Percentiles rank a stretch among this genome's conserved stretches.
phyloP scores from a whole-genome alignment of 148 eudicot genomes.

The Suaeda aralocaspica region DNA sequence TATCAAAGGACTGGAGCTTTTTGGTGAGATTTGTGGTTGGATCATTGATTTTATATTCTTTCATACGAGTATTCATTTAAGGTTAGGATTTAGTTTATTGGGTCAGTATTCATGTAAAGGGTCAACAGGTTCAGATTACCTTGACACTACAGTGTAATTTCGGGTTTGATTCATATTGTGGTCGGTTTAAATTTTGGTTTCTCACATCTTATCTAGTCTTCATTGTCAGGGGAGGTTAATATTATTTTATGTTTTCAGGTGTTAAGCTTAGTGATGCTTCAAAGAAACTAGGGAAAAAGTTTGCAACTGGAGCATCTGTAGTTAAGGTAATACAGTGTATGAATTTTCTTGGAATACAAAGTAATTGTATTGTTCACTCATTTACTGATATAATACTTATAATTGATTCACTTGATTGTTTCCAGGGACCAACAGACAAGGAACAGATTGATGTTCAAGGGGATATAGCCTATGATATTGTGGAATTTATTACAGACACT shows the following conservation, averaged over 20 bases:
- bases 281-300: constrained; percentile 97
- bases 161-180: neutral
- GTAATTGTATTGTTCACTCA: neutral
- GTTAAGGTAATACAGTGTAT: constrained; percentile 52
- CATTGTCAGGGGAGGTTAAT: neutral
- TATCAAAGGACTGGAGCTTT: constrained; percentile 84
- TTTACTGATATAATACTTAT: neutral
- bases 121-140: neutral
- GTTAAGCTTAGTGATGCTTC: constrained; percentile 92
- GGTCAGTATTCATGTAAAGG: neutral
- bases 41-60: constrained; percentile 3
- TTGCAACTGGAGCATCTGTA: constrained; percentile 96
- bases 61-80: neutral
- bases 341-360: neutral
- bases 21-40: constrained; percentile 44
- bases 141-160: neutral
- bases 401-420: constrained; percentile 5
- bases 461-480: constrained; percentile 86
- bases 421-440: constrained; percentile 89
- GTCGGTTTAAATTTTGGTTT: neutral
- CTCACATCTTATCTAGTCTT: no score
- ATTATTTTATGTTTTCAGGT: constrained; percentile 32
- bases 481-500: constrained; percentile 88
- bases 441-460: constrained; percentile 99
- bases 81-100: neutral